These are phyloP conservation scores for Byssothecium circinans DNA, from an alignment of 2,329 filamentous ascomycete species.

Conservation along the genomic window DNA sequence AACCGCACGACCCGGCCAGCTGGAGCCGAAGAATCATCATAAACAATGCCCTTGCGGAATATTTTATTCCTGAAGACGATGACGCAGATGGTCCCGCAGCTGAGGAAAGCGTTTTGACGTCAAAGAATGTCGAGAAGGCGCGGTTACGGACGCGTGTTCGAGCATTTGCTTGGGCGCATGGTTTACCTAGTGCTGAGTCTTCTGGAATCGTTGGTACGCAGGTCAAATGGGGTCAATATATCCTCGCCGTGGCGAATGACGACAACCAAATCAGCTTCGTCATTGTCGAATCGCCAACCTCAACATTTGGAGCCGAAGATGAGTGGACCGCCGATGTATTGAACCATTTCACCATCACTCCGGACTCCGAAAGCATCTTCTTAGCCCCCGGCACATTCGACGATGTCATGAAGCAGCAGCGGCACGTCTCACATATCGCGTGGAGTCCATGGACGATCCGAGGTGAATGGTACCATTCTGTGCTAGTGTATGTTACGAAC, in stretches of 20 bases:
- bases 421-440: constrained; percentile 38
- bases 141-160: constrained; percentile 44
- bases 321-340: constrained; percentile 35
- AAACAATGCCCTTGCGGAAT: constrained; percentile 51
- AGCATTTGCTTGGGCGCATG: constrained; percentile 47
- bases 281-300: constrained; percentile 42
- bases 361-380: constrained; percentile 13
- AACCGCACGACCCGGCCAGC: constrained; percentile 43
- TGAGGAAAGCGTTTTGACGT: constrained; percentile 20
- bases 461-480: constrained; percentile 23
- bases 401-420: constrained; percentile 33
- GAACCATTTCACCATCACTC: constrained; percentile 23
- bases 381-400: constrained; percentile 23
- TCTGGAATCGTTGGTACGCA: constrained; percentile 27
- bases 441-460: constrained; percentile 45
- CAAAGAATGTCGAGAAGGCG: constrained; percentile 34
- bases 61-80: constrained; percentile 30
- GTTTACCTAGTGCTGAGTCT: constrained; percentile 14
- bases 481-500: constrained; percentile 43
- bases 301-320: constrained; percentile 25
- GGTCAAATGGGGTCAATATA: constrained; percentile 28
- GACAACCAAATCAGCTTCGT: constrained; percentile 45
- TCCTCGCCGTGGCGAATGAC: constrained; percentile 47
- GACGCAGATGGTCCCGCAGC: constrained; percentile 1
- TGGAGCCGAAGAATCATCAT: constrained; percentile 59